Evolutionary conservation across 441 rosid genomes (phyloP), one percentile per base, ranked within the genome.

Genomic region (Syzygium syzygioides): DNA sequence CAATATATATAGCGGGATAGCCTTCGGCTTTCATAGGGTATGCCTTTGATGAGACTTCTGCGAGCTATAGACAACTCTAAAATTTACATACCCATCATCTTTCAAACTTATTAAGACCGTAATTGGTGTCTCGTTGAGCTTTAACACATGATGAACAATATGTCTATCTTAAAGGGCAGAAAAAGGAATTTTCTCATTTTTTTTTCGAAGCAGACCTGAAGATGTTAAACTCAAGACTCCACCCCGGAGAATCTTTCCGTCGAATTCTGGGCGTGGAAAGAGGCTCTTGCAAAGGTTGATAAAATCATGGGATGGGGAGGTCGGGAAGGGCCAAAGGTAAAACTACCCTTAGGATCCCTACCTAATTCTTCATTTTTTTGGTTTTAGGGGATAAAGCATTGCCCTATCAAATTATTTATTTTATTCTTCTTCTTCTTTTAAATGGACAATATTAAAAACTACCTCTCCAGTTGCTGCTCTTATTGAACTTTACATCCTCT

Each of bases 231-330:
- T 19, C 23, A 0, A 1, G 60, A 23, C 60, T 20, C 60, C 60
- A 56, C 1, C 2, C 2, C 0, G 0, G 0, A 56, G 4, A 23
- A 3, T 9, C 28, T 1, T 23, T 0, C 60, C 60, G 4, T 56
- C 0, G 2, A 56, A 56, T 11, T 9, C 23, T 0, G 26, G 26
- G 59, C 59, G 0, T 1, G 20, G 26, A 56, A 56, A 56, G 60
- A 23, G 60, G 2, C 60, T 56, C 60, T 56, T 9, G 60, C 28
- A 9, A 56, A 56, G 13, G 60, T 56, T 56, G 60, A 11, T 56
- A 0, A 23, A 56, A 56, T 56, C 12, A 56, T 7, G 28, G 60
- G 12, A 56, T 56, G 59, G 60, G 60, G 9, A 56, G 5, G 60
- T 56, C 2, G 5, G 1, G 13, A 12, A 23, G 28, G 0, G 13